Base-by-base conservation (phyloP, 2,329 filamentous ascomycete species). In the Stagonosporopsis tanaceti region DNA sequence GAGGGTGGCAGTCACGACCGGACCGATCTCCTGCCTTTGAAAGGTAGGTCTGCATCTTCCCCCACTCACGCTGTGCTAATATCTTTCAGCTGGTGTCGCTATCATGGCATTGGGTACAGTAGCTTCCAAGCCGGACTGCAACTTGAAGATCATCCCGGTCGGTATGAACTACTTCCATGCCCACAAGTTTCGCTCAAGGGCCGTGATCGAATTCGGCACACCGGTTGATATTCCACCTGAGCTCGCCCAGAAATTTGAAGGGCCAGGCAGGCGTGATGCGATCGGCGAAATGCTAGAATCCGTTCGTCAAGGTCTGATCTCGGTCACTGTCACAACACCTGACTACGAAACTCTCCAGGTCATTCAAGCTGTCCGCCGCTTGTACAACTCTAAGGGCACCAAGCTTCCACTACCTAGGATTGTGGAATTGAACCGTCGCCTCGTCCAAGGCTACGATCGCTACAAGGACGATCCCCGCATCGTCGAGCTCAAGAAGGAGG, bases 81-180 rank as follows among this genome's bases (percentile, higher is more conserved):
- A 44, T 7, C 28, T 15, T 53, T 11, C 63, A 87, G 94, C 95
- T 68, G 94, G 94, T 76, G 92, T 99, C 59, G 95, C 95, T 57
- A 95, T 99, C 72, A 99, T 99, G 94, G 95, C 94, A 12, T 85
- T 99, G 34, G 94, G 94, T 37, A 90, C 95, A 1, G 82, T 98
- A 48, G 92, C 91, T 5, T 89, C 92, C 54, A 87, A 93, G 60
- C 93, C 93, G 2, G 84, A 94, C 63, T 97, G 92, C 72, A 92
- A 91, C 28, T 82, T 99, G 60, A 96, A 93, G 77, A 97, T 99
- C 68, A 92, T 99, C 24, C 95, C 95, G 3, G 93, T 95, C 48
- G 94, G 94, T 68, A 97, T 99, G 94, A 99, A 99, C 78, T 99
- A 99, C 78, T 99, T 99, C 79, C 94, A 98, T 77, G 91, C 94